Conservation (phyloP, 202 grass and related monocot genomes). For the Panicum virgatum region DNA sequence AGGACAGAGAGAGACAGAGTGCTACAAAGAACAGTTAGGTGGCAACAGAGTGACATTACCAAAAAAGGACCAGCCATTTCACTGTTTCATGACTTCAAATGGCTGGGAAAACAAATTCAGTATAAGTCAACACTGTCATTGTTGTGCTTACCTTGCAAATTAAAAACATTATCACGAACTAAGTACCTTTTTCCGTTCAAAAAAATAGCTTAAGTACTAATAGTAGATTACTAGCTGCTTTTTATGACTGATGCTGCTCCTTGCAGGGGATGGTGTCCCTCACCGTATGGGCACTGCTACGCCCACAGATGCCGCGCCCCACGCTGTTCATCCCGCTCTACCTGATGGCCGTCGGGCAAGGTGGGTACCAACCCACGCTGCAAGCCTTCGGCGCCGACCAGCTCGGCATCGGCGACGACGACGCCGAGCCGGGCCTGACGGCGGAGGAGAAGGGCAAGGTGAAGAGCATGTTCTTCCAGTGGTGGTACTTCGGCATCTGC, state of each 20-base stretch:
- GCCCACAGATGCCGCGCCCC: constrained; percentile 57
- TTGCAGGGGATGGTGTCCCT: constrained; percentile 63
- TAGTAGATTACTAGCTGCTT: not conserved
- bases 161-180: not conserved
- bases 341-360: constrained; percentile 81
- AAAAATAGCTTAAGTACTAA: not conserved
- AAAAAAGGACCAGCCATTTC: not conserved
- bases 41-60: not conserved
- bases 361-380: constrained; percentile 74
- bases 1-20: not conserved
- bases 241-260: not conserved
- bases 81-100: not conserved
- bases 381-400: constrained; percentile 95
- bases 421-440: not conserved
- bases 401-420: constrained; percentile 56
- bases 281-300: constrained; percentile 65
- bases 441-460: constrained; percentile 55
- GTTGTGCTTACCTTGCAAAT: not conserved
- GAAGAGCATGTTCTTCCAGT: constrained; percentile 89
- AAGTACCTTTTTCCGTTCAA: not conserved
- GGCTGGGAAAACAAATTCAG: too few relatives aligned
- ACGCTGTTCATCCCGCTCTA: constrained; percentile 84
- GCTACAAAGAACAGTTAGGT: not conserved
- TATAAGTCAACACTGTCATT: too few relatives aligned
- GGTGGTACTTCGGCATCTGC: constrained; percentile 98